Conservation (phyloP, 768 basidiomycete genomes). For the Ramaria rubella region DNA sequence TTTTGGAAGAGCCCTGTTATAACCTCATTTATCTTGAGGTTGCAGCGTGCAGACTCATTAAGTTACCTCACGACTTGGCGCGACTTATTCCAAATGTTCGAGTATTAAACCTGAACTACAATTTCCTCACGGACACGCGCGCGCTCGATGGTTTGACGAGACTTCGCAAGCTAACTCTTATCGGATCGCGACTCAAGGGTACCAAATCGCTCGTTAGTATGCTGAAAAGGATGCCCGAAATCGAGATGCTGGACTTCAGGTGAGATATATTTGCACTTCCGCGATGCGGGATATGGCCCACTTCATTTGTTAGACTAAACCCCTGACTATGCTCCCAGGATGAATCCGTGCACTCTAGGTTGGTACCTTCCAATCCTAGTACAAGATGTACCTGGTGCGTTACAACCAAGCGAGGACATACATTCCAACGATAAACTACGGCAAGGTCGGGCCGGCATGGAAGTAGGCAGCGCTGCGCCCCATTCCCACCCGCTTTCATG, state of each 20-base stretch:
- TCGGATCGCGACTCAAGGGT: constrained; percentile 71
- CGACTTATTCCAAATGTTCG: constrained; percentile 75
- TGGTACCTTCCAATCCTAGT: constrained; percentile 91
- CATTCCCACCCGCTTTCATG: constrained; percentile 32
- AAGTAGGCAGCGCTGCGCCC: constrained; percentile 10
- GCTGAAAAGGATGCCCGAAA: constrained; percentile 62
- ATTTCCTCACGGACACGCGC: constrained; percentile 60
- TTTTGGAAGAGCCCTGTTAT: constrained; percentile 66
- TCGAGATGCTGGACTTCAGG: constrained; percentile 92
- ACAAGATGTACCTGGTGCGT: constrained; percentile 56
- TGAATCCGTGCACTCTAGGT: constrained; percentile 95
- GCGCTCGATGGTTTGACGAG: constrained; percentile 64
- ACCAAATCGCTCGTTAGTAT: constrained; percentile 68
- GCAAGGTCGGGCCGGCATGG: constrained; percentile 18
- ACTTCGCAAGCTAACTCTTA: constrained; percentile 77
- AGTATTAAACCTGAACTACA: constrained; percentile 93
- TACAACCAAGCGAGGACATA: constrained; percentile 42
- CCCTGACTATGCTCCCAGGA: constrained; percentile 39
- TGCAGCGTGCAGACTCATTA: constrained; percentile 75
- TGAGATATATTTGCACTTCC: constrained; percentile 29
- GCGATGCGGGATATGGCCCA: too few relatives aligned
- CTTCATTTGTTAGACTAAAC: too few relatives aligned
- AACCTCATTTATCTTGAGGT: constrained; percentile 89
- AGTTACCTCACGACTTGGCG: constrained; percentile 63
- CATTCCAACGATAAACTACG: constrained; percentile 25